Evolutionary conservation across 345 rosid species (phyloP).

Genomic region (Punica granatum): DNA sequence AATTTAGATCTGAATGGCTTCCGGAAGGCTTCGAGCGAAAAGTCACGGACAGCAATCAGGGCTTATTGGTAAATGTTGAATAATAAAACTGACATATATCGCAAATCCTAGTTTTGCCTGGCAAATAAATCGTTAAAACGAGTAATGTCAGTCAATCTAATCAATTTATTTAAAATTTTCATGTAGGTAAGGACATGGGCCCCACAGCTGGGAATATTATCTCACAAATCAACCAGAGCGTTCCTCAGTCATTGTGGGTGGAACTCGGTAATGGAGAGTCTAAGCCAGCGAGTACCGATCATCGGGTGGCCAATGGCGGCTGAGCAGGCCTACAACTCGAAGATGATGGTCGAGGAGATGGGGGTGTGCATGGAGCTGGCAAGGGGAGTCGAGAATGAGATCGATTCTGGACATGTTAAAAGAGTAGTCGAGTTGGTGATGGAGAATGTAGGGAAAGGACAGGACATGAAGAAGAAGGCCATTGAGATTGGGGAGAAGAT

Average conservation of each 20-base stretch:
- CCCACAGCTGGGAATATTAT: slow-evolving; percentile 43
- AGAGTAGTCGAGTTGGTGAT: slow-evolving; percentile 27
- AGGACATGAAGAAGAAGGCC: slow-evolving; percentile 33
- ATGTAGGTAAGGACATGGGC: slow-evolving; percentile 29
- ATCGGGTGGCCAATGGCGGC: slow-evolving; percentile 56
- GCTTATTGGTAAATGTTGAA: slow-evolving; percentile 22
- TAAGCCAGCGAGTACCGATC: slow-evolving; percentile 42
- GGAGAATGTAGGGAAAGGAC: slow-evolving; percentile 28
- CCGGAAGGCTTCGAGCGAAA: slow-evolving; percentile 39
- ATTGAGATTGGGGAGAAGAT: slow-evolving; percentile 18
- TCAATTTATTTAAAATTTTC: background rate
- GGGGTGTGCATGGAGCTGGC: slow-evolving; percentile 37
- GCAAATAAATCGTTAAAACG: too few species aligned
- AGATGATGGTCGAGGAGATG: slow-evolving; percentile 50
- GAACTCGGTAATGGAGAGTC: slow-evolving; percentile 50
- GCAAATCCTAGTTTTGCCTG: too few species aligned
- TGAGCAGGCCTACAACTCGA: slow-evolving; percentile 38
- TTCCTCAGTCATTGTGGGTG: slow-evolving; percentile 53
- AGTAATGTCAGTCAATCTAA: too few species aligned
- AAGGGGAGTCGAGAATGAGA: slow-evolving; percentile 19
- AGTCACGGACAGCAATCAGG: slow-evolving; percentile 10
- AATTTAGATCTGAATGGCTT: slow-evolving; percentile 36
- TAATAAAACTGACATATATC: background rate
- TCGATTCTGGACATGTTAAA: slow-evolving; percentile 20
- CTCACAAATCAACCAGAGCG: slow-evolving; percentile 33